A percentile compares a stretch with the other conserved stretches of the same genome.
Conservation (phyloP, 2,329 filamentous ascomycete genomes). For the Pseudogymnoascus sp. region DNA sequence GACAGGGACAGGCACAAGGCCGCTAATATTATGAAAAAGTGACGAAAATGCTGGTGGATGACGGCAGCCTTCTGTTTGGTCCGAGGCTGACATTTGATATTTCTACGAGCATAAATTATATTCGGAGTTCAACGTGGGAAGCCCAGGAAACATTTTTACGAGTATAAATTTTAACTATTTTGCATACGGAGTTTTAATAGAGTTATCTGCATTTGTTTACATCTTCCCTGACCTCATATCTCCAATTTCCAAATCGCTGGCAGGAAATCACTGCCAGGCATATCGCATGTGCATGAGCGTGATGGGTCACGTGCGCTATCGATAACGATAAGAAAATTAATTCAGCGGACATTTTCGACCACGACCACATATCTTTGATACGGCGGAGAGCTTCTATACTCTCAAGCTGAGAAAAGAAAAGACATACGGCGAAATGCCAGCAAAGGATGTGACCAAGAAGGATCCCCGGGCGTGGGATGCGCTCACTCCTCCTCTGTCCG, state of each 20-base stretch:
- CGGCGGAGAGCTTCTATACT: conserved; percentile 3
- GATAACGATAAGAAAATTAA: conserved; percentile 10
- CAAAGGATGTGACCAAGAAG: conserved; percentile 30
- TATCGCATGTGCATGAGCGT: not conserved
- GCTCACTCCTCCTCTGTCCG: conserved; percentile 60
- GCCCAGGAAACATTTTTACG: not conserved
- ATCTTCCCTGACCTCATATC: not conserved
- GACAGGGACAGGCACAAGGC: conserved; percentile 13
- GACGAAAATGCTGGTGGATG: conserved; percentile 1
- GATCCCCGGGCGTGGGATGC: conserved; percentile 56
- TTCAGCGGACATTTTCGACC: conserved; percentile 6
- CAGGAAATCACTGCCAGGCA: not conserved
- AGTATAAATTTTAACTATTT: not conserved
- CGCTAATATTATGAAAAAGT: not conserved
- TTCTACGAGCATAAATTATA: not conserved
- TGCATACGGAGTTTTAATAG: not conserved
- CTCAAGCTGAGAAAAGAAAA: not conserved
- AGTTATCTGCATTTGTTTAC: not conserved
- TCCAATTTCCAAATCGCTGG: not conserved
- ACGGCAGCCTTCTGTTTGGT: not conserved
- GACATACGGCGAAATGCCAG: conserved; percentile 1
- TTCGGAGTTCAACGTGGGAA: not conserved
- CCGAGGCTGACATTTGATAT: not conserved
- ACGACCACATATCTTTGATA: conserved; percentile 8
- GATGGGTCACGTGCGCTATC: not conserved